phyloP scores from a whole-genome alignment of 2,329 filamentous ascomycete species.

The Aspergillus ibericus region DNA sequence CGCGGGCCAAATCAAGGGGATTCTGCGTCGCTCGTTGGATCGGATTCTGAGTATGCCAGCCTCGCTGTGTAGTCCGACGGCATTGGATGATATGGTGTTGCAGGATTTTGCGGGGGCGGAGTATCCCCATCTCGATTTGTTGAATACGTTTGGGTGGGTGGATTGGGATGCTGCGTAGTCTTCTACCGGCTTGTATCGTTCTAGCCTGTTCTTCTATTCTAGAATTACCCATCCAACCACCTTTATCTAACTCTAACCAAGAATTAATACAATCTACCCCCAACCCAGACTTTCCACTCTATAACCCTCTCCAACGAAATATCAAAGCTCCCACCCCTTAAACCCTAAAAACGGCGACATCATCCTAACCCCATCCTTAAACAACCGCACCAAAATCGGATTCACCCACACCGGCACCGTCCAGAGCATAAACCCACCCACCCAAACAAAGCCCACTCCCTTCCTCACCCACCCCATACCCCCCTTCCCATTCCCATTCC shows the following conservation, averaged over 20 bases:
- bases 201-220: no score
- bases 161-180: conserved; percentile 4
- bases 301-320: background rate
- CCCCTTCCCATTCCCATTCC: no score
- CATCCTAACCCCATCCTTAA: conserved; percentile 13
- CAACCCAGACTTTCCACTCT: background rate
- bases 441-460: conserved; percentile 19
- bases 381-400: conserved; percentile 18
- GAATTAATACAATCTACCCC: background rate
- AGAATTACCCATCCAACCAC: background rate
- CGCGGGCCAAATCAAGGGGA: background rate
- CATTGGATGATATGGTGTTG: background rate
- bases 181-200: no score
- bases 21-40: background rate
- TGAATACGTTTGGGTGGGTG: conserved; percentile 4
- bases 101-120: background rate
- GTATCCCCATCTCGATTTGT: conserved; percentile 2
- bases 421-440: conserved; percentile 16
- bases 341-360: conserved; percentile 18
- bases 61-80: background rate
- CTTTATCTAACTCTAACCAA: background rate
- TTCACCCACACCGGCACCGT: conserved; percentile 20
- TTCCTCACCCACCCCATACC: background rate
- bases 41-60: conserved; percentile 5
- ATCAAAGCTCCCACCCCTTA: background rate